A percentile compares a stretch with the other conserved stretches of the same genome.
phyloP scores from a whole-genome alignment of 148 eudicot genomes.

The Spergularia bocconei region DNA sequence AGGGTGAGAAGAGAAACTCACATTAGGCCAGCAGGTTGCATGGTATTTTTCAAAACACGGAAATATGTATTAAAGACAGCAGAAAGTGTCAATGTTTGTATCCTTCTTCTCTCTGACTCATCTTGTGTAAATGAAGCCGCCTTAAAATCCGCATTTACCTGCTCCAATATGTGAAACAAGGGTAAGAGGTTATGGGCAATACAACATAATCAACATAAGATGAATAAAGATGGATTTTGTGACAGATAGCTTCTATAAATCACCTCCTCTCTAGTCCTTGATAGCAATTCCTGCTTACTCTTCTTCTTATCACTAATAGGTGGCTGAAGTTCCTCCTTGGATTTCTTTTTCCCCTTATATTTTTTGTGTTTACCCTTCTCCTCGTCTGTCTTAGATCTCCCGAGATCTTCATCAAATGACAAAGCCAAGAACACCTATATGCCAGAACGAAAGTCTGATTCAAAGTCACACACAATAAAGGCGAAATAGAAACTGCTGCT shows the following conservation, averaged over 20 bases:
- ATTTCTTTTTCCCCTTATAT: slow-evolving; percentile 48
- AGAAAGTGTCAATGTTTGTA: slow-evolving; percentile 72
- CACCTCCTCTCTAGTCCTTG: slow-evolving; percentile 86
- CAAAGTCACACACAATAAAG: slow-evolving; percentile 1
- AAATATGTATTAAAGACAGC: slow-evolving; percentile 78
- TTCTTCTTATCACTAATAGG: slow-evolving; percentile 56
- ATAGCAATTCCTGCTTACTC: slow-evolving; percentile 55
- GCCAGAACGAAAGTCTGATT: slow-evolving; percentile 3
- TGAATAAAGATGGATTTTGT: not conserved
- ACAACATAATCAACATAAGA: not conserved
- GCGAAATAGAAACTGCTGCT: not conserved
- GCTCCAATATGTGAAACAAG: slow-evolving; percentile 16
- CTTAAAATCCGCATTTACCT: slow-evolving; percentile 88
- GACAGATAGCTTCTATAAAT: slow-evolving; percentile 5
- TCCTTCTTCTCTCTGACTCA: slow-evolving; percentile 58
- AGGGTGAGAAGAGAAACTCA: slow-evolving; percentile 23
- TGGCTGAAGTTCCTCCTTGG: slow-evolving; percentile 46
- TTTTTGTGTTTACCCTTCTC: slow-evolving; percentile 48
- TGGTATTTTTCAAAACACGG: slow-evolving; percentile 73
- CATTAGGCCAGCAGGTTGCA: slow-evolving; percentile 41
- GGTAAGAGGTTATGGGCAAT: not conserved
- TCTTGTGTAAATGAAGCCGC: slow-evolving; percentile 79
- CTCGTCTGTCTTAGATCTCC: slow-evolving; percentile 46
- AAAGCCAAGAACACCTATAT: slow-evolving; percentile 73
- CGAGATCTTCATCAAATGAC: slow-evolving; percentile 86